A percentile compares a stretch with the other conserved stretches of the same genome.
Evolutionary conservation across 176 grass and related monocot species (phyloP).

Genomic region (Luzula sylvatica): DNA sequence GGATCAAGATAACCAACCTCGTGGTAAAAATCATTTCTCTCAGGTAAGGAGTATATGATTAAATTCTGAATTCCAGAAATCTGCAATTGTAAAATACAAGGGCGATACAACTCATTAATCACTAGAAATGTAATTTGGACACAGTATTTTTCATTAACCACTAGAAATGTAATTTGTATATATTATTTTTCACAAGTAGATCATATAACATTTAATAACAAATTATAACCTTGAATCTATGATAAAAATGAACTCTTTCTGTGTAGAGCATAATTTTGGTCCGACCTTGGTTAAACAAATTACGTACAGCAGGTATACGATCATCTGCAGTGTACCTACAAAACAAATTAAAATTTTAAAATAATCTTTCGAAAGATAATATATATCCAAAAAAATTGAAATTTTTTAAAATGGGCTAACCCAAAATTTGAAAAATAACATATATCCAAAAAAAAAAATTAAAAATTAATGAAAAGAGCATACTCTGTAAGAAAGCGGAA

Average conservation of each 20-base stretch:
- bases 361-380: too few species aligned
- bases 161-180: too few species aligned
- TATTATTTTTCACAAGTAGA: too few species aligned
- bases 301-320: slow-evolving; percentile 74
- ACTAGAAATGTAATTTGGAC: neutral
- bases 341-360: slow-evolving; percentile 7
- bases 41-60: slow-evolving; percentile 78
- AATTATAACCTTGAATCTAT: slow-evolving; percentile 71
- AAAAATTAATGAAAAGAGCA: slow-evolving; percentile 19
- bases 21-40: slow-evolving; percentile 75
- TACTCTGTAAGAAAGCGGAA: slow-evolving; percentile 92
- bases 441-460: too few species aligned
- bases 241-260: slow-evolving; percentile 95
- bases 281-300: slow-evolving; percentile 89
- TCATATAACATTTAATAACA: neutral
- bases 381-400: too few species aligned
- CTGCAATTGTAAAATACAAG: slow-evolving; percentile 32
- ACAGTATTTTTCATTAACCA: too few species aligned
- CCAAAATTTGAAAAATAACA: too few species aligned
- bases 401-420: too few species aligned
- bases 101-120: neutral
- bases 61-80: slow-evolving; percentile 65
- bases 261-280: slow-evolving; percentile 93
- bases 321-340: slow-evolving; percentile 58
- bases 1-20: slow-evolving; percentile 43